Percentiles rank a stretch among this genome's conserved stretches.
These are phyloP conservation scores for Grifola frondosa DNA, from an alignment of 1,284 basidiomycete species.

Conservation along the genomic window DNA sequence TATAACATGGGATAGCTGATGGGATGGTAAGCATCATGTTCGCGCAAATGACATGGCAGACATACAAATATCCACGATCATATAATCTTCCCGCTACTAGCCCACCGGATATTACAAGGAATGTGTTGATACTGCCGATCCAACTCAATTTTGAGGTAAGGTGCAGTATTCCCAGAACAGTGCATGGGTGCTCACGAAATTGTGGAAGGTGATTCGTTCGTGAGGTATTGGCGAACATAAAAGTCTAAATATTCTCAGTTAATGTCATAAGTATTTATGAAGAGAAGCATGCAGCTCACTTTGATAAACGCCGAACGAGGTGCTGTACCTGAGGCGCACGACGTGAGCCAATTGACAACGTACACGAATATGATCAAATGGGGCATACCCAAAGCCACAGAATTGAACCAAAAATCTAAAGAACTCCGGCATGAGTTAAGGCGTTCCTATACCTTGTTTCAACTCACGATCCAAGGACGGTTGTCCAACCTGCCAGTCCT, in stretches of 20 bases:
- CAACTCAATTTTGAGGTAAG: slow-evolving; percentile 34
- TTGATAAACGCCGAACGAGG: slow-evolving; percentile 49
- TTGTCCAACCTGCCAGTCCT: slow-evolving; percentile 16
- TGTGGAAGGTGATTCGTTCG: slow-evolving; percentile 32
- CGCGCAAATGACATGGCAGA: background rate
- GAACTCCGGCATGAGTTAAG: background rate
- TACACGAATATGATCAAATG: too few relatives aligned
- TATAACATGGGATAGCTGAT: slow-evolving; percentile 14
- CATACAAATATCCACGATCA: slow-evolving; percentile 29
- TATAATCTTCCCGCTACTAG: slow-evolving; percentile 31
- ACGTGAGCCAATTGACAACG: slow-evolving; percentile 28
- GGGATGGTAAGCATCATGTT: background rate
- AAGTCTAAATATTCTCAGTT: slow-evolving; percentile 5
- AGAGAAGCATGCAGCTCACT: slow-evolving; percentile 21
- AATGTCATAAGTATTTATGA: background rate
- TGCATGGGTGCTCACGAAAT: slow-evolving; percentile 28
- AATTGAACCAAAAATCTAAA: slow-evolving; percentile 20
- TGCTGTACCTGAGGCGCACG: slow-evolving; percentile 39
- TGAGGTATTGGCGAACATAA: slow-evolving; percentile 17
- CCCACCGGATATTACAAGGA: slow-evolving; percentile 32
- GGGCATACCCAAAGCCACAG: slow-evolving; percentile 22
- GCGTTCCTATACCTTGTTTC: too few relatives aligned
- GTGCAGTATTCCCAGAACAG: slow-evolving; percentile 6
- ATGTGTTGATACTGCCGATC: slow-evolving; percentile 42
- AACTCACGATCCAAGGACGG: slow-evolving; percentile 19